Evolutionary conservation across 768 basidiomycete species (phyloP), one percentile per base, ranked within the genome.

Genomic region (Boletus patriciae): DNA sequence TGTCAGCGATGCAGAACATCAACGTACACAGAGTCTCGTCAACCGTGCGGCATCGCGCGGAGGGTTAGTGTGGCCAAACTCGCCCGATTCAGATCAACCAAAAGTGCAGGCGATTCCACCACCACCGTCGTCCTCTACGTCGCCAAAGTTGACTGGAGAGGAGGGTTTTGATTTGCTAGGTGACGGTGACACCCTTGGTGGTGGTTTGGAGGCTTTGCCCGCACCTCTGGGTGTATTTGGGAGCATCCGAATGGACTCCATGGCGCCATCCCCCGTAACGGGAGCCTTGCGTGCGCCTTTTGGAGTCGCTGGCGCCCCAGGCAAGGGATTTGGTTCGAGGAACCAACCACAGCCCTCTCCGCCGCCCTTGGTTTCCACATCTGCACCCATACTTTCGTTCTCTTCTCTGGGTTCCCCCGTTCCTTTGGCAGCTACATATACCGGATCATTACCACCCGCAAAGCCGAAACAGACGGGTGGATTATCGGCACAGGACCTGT

Each of bases 401-500:
- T 62, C 63, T 47, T 45, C 64, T 42, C 44, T 53, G 34, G 53
- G 42, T 18, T 23, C 37, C 16, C 25, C 55, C 6, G 40, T 25
- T 43, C 63, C 64, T 42, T 50, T 54, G 25, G 37, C 64, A 8
- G 25, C 62, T 16, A 45, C 66, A 6, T 55, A 63, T 34, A 2
- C 44, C 4, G 42, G 44, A n/a, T 21, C 51, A 37, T 54, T 57
- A 19, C 61, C 62, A 25, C 23, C 58, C 15, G 34, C 54, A 25
- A 60, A 69, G 46, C 59, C 70, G 44, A 66, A 46, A 52, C 62
- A 61, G 66, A 71, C 64, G n/a, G 83, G 84, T 13, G 87, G 86
- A 5, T 70, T 93, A 48, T 88, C 87, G 4, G 91, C 90, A 3
- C 88, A 91, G 72, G 92, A 93, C 78, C 69, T 93, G 50, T 90